Conservation (phyloP, 306 rosid genomes). For the Corylus americana region DNA sequence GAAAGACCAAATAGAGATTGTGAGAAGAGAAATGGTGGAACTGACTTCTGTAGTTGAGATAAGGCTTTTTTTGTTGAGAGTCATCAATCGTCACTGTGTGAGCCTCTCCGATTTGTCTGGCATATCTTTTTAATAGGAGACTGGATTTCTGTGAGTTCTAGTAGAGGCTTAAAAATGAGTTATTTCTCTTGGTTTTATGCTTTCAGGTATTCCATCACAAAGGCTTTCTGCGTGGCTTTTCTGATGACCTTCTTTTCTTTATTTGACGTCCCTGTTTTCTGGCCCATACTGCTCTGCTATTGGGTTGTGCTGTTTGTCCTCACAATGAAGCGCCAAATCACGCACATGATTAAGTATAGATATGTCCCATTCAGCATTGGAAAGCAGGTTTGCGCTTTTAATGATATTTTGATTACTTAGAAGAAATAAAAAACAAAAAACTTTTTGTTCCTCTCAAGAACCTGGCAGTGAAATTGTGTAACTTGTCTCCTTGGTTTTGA, state of each 20-base stretch:
- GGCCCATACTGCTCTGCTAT: slow-evolving; percentile 69
- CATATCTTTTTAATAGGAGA: not conserved
- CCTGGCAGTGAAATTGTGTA: not conserved
- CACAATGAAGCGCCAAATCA: slow-evolving; percentile 77
- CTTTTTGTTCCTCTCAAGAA: not conserved
- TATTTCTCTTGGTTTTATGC: slow-evolving; percentile 7
- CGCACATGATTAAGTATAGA: slow-evolving; percentile 69
- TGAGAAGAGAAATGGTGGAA: not conserved
- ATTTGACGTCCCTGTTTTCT: slow-evolving; percentile 69
- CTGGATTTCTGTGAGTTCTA: not conserved
- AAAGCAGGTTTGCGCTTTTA: slow-evolving; percentile 38
- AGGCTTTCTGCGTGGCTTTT: slow-evolving; percentile 63
- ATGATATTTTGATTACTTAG: too few species aligned
- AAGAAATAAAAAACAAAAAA: too few species aligned
- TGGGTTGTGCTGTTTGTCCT: slow-evolving; percentile 65
- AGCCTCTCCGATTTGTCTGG: not conserved
- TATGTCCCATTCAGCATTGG: slow-evolving; percentile 66
- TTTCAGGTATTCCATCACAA: slow-evolving; percentile 68
- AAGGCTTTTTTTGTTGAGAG: not conserved
- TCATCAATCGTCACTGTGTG: not conserved
- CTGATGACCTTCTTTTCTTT: slow-evolving; percentile 64
- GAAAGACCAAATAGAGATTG: not conserved
- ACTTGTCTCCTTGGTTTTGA: slow-evolving; percentile 25
- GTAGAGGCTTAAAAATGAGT: not conserved
- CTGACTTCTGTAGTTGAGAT: not conserved